Base-by-base conservation (phyloP, 768 basidiomycete genomes). In the Boletus subcaerulescens region DNA sequence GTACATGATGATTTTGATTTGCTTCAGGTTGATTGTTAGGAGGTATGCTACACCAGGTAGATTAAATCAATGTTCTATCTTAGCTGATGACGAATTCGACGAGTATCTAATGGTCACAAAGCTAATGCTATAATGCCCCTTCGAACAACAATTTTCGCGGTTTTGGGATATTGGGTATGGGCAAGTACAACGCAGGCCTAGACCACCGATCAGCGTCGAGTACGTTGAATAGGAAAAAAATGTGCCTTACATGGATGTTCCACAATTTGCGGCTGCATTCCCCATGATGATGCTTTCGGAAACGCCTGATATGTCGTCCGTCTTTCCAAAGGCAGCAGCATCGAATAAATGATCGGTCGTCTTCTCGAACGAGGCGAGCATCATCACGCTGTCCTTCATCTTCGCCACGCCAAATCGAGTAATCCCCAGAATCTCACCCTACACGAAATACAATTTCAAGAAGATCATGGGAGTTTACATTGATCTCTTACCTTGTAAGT, bases 281-380 rank as follows among this genome's bases (percentile, higher is more conserved):
- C 95, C 95, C 93, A 99, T 95, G 71, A 99, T 98, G 69, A 99
- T 99, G 69, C 96, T 98, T 71, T 99, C 97, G 18, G 97, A 98
- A 7, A 99, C 96, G 48, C 97, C 97, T 31, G 92, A 87, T 50
- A 99, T 97, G 53, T 82, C 84, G 66, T 99, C 97, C 47, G 86
- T 93, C 73, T 98, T 98, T 12, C 94, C 93, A 70, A 89, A 95
- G 3, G 97, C 91, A 11, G 97, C 89, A 3, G 97, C 97, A 66
- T 99, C 94, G 73, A 99, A 99, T 56, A 99, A 75, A 71, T 99
- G 97, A 76, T 99, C 97, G 14, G 97, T 99, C 15, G 97, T 98
- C 77, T 98, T 98, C 74, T 99, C 97, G 72, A 99, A 99, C 24
- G 93, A 97, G 11, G 97, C 97, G 64, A 98, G 77, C 97, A 98